These are phyloP conservation scores for Diplogelasinospora grovesii DNA, from an alignment of 495 filamentous ascomycete genomes.

Conservation along the genomic window DNA sequence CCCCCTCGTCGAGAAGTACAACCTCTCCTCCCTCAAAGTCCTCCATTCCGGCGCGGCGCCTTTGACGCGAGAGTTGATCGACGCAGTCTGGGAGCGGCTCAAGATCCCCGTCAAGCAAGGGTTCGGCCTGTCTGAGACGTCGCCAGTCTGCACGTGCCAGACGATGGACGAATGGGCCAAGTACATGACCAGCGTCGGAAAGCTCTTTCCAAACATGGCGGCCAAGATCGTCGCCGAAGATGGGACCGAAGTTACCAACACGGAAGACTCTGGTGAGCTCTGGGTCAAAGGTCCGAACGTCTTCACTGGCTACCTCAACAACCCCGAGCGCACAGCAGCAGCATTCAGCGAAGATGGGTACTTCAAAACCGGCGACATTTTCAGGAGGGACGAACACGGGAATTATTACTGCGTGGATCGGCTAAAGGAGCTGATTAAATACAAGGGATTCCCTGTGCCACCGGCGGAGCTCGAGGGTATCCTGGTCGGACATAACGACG, in stretches of 20 bases:
- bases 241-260: slow-evolving; percentile 48
- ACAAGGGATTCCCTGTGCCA: slow-evolving; percentile 75
- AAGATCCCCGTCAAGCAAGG: slow-evolving; percentile 63
- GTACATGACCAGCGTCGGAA: slow-evolving; percentile 74
- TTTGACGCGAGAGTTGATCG: slow-evolving; percentile 73
- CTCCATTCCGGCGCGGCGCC: slow-evolving; percentile 89
- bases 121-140: slow-evolving; percentile 51
- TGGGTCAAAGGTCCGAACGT: slow-evolving; percentile 74
- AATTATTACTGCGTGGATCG: slow-evolving; percentile 64
- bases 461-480: slow-evolving; percentile 84
- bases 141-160: slow-evolving; percentile 49
- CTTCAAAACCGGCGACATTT: slow-evolving; percentile 79
- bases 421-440: slow-evolving; percentile 90
- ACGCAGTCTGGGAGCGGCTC: slow-evolving; percentile 67
- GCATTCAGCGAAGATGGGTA: slow-evolving; percentile 67
- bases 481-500: slow-evolving; percentile 59
- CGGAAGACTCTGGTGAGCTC: slow-evolving; percentile 55
- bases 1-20: slow-evolving; percentile 67
- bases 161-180: slow-evolving; percentile 71
- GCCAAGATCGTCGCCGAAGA: slow-evolving; percentile 71
- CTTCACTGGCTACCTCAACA: slow-evolving; percentile 73
- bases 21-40: slow-evolving; percentile 73
- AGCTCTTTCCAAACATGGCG: slow-evolving; percentile 70
- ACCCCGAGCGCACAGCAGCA: slow-evolving; percentile 53
- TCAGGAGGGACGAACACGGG: slow-evolving; percentile 49